These are phyloP conservation scores for Starmerella powellii DNA, from an alignment of 805 yeast species.

Conservation along the genomic window DNA sequence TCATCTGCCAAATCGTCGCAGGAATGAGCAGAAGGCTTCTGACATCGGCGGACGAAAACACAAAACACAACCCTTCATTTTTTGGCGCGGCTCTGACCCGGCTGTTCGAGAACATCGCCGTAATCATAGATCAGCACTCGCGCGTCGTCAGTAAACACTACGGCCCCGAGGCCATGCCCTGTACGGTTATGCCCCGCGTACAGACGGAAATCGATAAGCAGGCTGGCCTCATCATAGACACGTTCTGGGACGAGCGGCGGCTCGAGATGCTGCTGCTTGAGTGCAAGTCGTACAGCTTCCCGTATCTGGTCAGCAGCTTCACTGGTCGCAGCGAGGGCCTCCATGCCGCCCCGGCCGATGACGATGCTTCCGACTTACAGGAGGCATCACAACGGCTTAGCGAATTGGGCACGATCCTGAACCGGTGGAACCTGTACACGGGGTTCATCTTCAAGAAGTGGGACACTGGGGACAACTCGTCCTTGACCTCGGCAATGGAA, in stretches of 20 bases:
- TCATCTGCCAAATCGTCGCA: constrained; percentile 73
- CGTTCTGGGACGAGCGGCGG: constrained; percentile 63
- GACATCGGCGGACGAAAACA: constrained; percentile 18
- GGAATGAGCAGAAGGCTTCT: constrained; percentile 63
- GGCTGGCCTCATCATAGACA: constrained; percentile 75
- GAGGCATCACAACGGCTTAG: constrained; percentile 53
- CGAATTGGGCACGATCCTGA: constrained; percentile 66
- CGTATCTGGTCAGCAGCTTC: constrained; percentile 30
- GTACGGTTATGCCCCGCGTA: constrained; percentile 51
- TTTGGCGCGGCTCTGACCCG: constrained; percentile 33
- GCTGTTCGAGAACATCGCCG: constrained; percentile 71
- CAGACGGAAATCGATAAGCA: constrained; percentile 90
- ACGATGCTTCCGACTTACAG: constrained; percentile 39
- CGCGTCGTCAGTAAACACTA: constrained; percentile 64
- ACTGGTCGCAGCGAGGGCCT: background rate
- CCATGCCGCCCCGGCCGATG: constrained; percentile 7
- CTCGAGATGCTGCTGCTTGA: constrained; percentile 46
- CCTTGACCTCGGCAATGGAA: constrained; percentile 32
- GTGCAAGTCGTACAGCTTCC: constrained; percentile 43
- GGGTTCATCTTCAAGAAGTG: constrained; percentile 61
- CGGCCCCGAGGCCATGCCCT: constrained; percentile 45
- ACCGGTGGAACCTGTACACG: constrained; percentile 56
- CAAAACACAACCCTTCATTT: constrained; percentile 22
- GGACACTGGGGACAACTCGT: constrained; percentile 24
- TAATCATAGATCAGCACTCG: constrained; percentile 76